Evolutionary conservation across 2,329 filamentous ascomycete genomes (phyloP), one percentile per base, ranked within the genome.

Genomic region (Atkinsonella texensis): DNA sequence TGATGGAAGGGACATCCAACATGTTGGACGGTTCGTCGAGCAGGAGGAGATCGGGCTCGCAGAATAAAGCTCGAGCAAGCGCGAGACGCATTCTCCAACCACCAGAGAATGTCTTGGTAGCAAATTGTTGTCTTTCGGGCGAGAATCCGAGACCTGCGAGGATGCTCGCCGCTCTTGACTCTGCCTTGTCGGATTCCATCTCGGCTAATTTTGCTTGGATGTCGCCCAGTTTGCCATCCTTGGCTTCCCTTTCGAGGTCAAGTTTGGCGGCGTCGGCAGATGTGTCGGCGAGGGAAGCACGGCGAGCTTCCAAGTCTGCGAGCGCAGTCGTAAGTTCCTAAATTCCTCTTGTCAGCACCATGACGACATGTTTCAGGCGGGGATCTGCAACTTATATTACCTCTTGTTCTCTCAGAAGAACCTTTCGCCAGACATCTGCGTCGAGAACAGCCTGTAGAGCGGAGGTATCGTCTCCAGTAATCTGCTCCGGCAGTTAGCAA

Each of bases 1-100:
- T 94, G 65, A 98, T 97, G 23, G 93, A 97, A n/a, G 93, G 93
- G 53, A 98, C 93, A 71, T 97, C 93, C 88, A 98, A 89, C 91
- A 97, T 97, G 83, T 97, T 97, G 52, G 91, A 97, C 72, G 93
- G 93, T 82, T 98, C 93, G 74, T 98, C 93, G 60, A 98, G 89
- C 67, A 98, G 79, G 54, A 98, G 73, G 49, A 98, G 75, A 70
- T 98, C 93, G 43, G 93, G 93, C 68, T 98, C 93, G 73, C 93
- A 98, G 75, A 98, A 98, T 38, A 98, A 80, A 13, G 93, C 93
- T 77, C 93, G 79, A 12, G 93, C 93, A 56, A 98, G 78, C 13
- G 93, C 93, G 63, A 98, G 74, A 75, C 93, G 85, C 93, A 98
- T 98, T 70, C 93, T 84, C 93, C 93, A 98, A 85, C 93, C 93